These are phyloP conservation scores for Pseudocercospora fuligena DNA, from an alignment of 2,329 filamentous ascomycete genomes.

Conservation along the genomic window DNA sequence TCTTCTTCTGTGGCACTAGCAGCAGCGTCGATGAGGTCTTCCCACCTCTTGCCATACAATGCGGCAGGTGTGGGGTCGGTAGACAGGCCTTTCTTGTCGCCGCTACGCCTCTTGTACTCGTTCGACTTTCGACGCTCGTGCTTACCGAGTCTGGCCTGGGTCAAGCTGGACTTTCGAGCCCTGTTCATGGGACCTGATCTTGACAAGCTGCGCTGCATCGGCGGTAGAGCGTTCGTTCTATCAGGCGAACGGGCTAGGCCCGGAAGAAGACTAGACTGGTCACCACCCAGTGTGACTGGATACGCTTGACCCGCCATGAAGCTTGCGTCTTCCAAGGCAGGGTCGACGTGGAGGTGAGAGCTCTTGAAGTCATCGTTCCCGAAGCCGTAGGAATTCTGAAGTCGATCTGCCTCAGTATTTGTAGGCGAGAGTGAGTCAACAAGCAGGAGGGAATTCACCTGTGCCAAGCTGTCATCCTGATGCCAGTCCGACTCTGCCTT, in stretches of 20 bases:
- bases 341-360: slow-evolving; percentile 39
- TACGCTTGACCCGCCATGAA: slow-evolving; percentile 49
- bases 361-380: slow-evolving; percentile 37
- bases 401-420: slow-evolving; percentile 44
- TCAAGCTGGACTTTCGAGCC: slow-evolving; percentile 83
- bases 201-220: slow-evolving; percentile 72
- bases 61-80: slow-evolving; percentile 78
- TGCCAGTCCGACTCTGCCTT: slow-evolving; percentile 76
- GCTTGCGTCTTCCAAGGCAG: slow-evolving; percentile 62
- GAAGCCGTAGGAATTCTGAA: slow-evolving; percentile 47
- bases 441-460: slow-evolving; percentile 42
- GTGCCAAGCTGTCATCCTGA: slow-evolving; percentile 54
- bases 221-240: slow-evolving; percentile 85
- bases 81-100: slow-evolving; percentile 80
- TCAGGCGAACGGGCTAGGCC: slow-evolving; percentile 82
- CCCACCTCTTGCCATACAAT: slow-evolving; percentile 85
- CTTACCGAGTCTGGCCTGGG: slow-evolving; percentile 74
- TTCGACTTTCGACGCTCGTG: slow-evolving; percentile 83
- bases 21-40: slow-evolving; percentile 92
- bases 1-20: slow-evolving; percentile 86
- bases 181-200: slow-evolving; percentile 63
- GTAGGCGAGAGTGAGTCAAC: slow-evolving; percentile 37
- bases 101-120: slow-evolving; percentile 72
- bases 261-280: slow-evolving; percentile 72
- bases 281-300: slow-evolving; percentile 60